Base-by-base conservation (phyloP, 164 flowering plant genomes). In the Warburgia ugandensis region DNA sequence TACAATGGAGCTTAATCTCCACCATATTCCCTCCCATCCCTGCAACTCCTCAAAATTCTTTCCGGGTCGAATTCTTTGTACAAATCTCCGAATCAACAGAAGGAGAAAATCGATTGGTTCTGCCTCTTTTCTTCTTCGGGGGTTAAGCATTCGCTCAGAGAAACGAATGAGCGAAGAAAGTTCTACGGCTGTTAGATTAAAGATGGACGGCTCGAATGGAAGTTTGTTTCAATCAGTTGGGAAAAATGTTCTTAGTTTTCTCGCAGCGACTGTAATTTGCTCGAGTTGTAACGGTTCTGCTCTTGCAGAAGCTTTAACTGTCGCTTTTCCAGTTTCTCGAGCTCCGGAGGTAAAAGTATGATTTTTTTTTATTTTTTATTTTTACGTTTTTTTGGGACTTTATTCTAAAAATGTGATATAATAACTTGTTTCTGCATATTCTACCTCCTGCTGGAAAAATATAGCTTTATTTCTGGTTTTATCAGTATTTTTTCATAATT, bases 321-420 rank as follows among this genome's bases (percentile, higher is more conserved):
- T 92, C 13, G 96, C 99, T 46, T 92, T 92, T 61, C 99, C 99
- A 33, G 96, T 70, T 66, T 88, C 99, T 36, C 89, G 81, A 56
- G 73, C 95, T 39, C 78, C 65, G n/a, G 99, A 92, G 95, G 99
- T 91, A 42, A 37, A n/a, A n/a, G 40, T 2, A 29, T 27, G 22
- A 10, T 29, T 37, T 23, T 10, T 2, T 12, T 9, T 6, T 12
- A 25, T 23, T 45, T 26, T 5, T n/a, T n/a, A n/a, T n/a, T n/a
- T n/a, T n/a, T n/a, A n/a, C n/a, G n/a, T n/a, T n/a, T n/a, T n/a
- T n/a, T n/a, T n/a, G n/a, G n/a, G n/a, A n/a, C n/a, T n/a, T n/a
- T n/a, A n/a, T n/a, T n/a, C n/a, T n/a, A n/a, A n/a, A n/a, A n/a
- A n/a, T n/a, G n/a, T n/a, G n/a, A n/a, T n/a, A n/a, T n/a, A n/a